phyloP scores from a whole-genome alignment of 2,329 filamentous ascomycete species.

The Trichoderma oligosporum region DNA sequence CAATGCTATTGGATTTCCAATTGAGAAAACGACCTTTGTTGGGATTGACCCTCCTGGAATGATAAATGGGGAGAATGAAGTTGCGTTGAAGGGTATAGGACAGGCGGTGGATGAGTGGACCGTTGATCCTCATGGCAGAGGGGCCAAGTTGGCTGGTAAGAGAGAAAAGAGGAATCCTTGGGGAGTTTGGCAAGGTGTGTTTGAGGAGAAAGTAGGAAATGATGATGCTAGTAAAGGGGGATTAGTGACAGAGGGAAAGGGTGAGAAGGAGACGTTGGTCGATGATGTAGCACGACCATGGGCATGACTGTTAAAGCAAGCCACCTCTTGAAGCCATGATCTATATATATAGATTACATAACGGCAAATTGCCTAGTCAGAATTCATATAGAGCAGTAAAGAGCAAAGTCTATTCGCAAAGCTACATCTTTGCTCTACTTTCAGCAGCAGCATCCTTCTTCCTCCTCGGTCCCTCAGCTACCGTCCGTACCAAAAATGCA shows the following conservation, averaged over 20 bases:
- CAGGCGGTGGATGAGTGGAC: conserved; percentile 48
- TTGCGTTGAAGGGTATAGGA: conserved; percentile 41
- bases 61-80: conserved; percentile 33
- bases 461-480: conserved; percentile 33
- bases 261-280: conserved; percentile 40
- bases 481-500: conserved; percentile 54
- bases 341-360: too few relatives aligned
- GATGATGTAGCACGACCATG: conserved; percentile 40
- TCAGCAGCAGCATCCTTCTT: conserved; percentile 16
- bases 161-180: conserved; percentile 49
- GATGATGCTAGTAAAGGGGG: conserved; percentile 34
- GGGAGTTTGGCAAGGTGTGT: conserved; percentile 43
- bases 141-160: conserved; percentile 45
- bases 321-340: too few relatives aligned
- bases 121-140: conserved; percentile 50
- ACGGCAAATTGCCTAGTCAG: too few relatives aligned
- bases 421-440: conserved; percentile 30
- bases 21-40: conserved; percentile 46
- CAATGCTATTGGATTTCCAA: conserved; percentile 54
- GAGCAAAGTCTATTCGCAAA: neutral
- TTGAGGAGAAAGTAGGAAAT: conserved; percentile 29
- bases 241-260: conserved; percentile 33
- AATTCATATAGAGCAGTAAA: too few relatives aligned
- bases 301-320: conserved; percentile 23
- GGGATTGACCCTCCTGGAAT: conserved; percentile 62